Conservation (phyloP, 768 basidiomycete genomes). For the Amanita muscaria region DNA sequence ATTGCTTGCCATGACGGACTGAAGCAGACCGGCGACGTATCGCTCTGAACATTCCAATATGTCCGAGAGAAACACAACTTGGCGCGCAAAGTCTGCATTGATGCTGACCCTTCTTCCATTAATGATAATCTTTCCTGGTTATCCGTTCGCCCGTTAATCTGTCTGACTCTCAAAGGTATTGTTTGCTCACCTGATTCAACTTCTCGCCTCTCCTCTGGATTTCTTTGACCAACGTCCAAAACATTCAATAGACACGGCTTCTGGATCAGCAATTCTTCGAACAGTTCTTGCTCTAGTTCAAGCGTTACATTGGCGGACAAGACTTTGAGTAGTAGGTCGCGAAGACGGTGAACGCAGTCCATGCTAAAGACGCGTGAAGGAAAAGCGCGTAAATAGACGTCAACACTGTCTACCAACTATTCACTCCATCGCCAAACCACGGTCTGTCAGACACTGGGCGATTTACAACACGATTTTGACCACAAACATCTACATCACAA, state of each 20-base stretch:
- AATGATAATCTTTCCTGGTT: constrained; percentile 54
- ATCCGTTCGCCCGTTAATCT: constrained; percentile 39
- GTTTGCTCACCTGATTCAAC: constrained; percentile 50
- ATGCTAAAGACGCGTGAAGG: constrained; percentile 24
- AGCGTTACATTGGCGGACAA: constrained; percentile 36
- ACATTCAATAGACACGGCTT: constrained; percentile 54
- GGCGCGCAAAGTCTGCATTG: constrained; percentile 72
- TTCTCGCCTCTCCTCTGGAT: constrained; percentile 57
- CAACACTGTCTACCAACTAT: too few relatives aligned
- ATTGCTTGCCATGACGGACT: constrained; percentile 51
- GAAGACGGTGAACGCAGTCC: constrained; percentile 53
- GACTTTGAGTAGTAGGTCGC: constrained; percentile 40
- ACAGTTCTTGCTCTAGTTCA: constrained; percentile 63
- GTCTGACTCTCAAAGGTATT: too few relatives aligned
- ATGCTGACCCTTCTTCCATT: constrained; percentile 62
- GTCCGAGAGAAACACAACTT: constrained; percentile 70
- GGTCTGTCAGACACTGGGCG: too few relatives aligned
- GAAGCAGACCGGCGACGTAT: constrained; percentile 62
- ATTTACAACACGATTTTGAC: too few relatives aligned
- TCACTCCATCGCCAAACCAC: too few relatives aligned
- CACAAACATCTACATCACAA: too few relatives aligned
- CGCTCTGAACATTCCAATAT: constrained; percentile 79
- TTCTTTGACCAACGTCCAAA: constrained; percentile 57
- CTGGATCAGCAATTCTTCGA: constrained; percentile 64
- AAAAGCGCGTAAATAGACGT: constrained; percentile 19